These are phyloP conservation scores for Esteya vermicola DNA, from an alignment of 2,329 filamentous ascomycete genomes.

Conservation along the genomic window DNA sequence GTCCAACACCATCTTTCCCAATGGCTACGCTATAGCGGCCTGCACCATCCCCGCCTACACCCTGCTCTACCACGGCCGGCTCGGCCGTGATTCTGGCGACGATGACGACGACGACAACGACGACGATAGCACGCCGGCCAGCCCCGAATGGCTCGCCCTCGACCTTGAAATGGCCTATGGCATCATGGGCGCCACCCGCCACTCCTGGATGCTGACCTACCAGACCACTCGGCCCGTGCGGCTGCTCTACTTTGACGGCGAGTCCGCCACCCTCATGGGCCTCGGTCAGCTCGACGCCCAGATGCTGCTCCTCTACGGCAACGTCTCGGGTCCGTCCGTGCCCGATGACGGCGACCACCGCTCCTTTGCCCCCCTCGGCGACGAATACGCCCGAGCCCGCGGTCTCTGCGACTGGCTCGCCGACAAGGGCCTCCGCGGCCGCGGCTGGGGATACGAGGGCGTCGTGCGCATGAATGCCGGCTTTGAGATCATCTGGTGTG, in stretches of 20 bases:
- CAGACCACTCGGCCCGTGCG: constrained; percentile 26
- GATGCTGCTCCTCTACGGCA: constrained; percentile 34
- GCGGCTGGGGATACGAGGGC: constrained; percentile 33
- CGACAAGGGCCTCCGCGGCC: constrained; percentile 23
- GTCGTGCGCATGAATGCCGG: constrained; percentile 36
- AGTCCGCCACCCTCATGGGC: constrained; percentile 31
- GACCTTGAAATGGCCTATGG: constrained; percentile 39
- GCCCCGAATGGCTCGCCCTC: constrained; percentile 37
- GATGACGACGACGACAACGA: not conserved
- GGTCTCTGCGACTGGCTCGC: constrained; percentile 32
- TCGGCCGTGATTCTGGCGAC: not conserved
- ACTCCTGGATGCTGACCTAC: constrained; percentile 32
- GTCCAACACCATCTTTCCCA: constrained; percentile 35
- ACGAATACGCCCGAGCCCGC: constrained; percentile 31
- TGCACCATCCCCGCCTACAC: constrained; percentile 30
- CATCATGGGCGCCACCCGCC: constrained; percentile 29
- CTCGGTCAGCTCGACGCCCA: constrained; percentile 30
- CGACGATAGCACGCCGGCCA: constrained; percentile 19
- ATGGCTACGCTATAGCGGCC: constrained; percentile 31
- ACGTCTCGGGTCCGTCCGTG: constrained; percentile 22
- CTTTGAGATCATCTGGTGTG: constrained; percentile 38
- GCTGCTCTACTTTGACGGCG: constrained; percentile 35
- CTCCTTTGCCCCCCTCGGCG: constrained; percentile 17
- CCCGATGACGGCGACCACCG: constrained; percentile 11
- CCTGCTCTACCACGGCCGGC: constrained; percentile 32